Evolutionary conservation across 805 yeast species (phyloP).

Genomic region (Lachancea dasiensis): DNA sequence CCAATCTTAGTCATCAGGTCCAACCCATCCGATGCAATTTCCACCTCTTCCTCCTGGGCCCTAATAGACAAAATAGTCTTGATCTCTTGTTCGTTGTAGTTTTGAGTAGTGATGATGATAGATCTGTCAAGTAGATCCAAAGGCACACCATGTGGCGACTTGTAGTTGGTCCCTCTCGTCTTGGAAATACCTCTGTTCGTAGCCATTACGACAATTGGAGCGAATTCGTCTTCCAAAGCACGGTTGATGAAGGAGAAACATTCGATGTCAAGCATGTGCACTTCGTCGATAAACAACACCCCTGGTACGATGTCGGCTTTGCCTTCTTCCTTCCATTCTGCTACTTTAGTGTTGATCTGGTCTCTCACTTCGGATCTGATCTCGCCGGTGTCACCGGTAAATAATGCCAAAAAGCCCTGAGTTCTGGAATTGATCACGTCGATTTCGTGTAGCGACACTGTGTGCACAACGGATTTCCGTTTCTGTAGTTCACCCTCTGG

Average conservation of each 20-base stretch:
- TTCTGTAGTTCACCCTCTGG: conserved; percentile 99
- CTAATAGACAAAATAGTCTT: conserved; percentile 81
- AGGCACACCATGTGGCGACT: conserved; percentile 97
- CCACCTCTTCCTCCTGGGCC: conserved; percentile 91
- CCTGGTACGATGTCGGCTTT: conserved; percentile 98
- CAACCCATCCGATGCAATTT: conserved; percentile 72
- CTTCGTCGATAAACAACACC: conserved; percentile 94
- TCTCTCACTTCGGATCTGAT: conserved; percentile 92
- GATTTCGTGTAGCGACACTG: conserved; percentile 95
- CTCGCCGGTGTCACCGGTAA: conserved; percentile 97
- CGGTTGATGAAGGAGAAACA: conserved; percentile 92
- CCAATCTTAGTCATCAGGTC: conserved; percentile 87
- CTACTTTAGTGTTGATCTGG: conserved; percentile 93
- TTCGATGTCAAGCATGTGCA: conserved; percentile 96
- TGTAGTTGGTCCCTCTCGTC: conserved; percentile 88
- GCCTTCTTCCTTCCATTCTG: conserved; percentile 98
- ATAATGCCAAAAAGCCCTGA: conserved; percentile 93
- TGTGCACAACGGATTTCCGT: conserved; percentile 92
- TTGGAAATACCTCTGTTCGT: conserved; percentile 94
- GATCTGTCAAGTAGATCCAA: conserved; percentile 90
- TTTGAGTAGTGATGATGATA: conserved; percentile 80
- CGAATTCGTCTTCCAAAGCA: conserved; percentile 92
- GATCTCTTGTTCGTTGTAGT: conserved; percentile 77
- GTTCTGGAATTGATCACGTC: conserved; percentile 97
- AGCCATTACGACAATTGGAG: conserved; percentile 97